Evolutionary conservation across 441 rosid species (phyloP).

Genomic region (Flueggea neowawraea): DNA sequence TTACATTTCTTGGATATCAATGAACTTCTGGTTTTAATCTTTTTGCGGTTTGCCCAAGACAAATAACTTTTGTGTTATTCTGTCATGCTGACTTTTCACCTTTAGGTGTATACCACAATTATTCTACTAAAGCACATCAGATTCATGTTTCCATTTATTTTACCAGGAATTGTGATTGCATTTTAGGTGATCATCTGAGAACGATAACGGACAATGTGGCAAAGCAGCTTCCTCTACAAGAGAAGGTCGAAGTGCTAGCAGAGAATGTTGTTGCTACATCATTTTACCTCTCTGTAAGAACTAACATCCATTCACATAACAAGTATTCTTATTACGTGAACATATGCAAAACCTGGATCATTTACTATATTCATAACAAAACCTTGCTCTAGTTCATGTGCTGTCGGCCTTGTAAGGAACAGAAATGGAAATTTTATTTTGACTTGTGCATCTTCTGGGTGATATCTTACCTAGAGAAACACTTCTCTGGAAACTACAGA

Average conservation of each 20-base stretch:
- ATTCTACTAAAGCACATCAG: too few species aligned
- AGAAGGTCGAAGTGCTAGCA: constrained; percentile 31
- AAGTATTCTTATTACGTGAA: neutral
- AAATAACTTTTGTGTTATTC: too few species aligned
- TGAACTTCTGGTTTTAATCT: too few species aligned
- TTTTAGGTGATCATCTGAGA: constrained; percentile 40
- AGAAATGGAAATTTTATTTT: neutral
- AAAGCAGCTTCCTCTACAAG: constrained; percentile 28
- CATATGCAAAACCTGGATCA: neutral
- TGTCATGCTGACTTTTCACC: too few species aligned
- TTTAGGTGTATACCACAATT: too few species aligned
- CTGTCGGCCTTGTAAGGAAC: too few species aligned
- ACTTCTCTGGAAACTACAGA: constrained; percentile 54
- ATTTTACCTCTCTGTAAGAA: constrained; percentile 41
- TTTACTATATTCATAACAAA: too few species aligned
- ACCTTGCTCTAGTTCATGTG: too few species aligned
- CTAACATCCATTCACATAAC: neutral
- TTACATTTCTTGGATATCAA: too few species aligned
- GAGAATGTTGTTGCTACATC: constrained; percentile 34
- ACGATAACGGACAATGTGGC: constrained; percentile 28
- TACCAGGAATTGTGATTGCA: neutral
- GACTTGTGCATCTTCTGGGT: constrained; percentile 38
- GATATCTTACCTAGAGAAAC: constrained; percentile 53
- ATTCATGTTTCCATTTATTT: too few species aligned
- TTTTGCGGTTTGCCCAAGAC: too few species aligned